phyloP scores from a whole-genome alignment of 2,329 filamentous ascomycete species.

The Botrytis medusae region DNA sequence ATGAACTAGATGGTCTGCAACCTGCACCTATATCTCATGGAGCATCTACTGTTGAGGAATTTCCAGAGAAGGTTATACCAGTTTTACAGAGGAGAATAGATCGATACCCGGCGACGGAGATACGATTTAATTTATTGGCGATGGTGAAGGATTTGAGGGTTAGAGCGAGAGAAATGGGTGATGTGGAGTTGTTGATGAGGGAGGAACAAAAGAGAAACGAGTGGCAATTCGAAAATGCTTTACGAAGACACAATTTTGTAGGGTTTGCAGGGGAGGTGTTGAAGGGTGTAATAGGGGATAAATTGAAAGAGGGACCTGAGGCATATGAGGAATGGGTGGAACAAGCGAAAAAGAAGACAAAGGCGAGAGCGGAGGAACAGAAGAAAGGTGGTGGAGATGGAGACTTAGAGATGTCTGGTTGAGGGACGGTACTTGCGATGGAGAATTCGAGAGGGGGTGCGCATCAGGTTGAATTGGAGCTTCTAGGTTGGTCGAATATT shows the following conservation, averaged over 20 bases:
- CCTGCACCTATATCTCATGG: conserved; percentile 91
- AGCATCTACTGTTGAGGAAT: conserved; percentile 64
- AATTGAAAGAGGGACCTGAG: conserved; percentile 64
- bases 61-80: conserved; percentile 79
- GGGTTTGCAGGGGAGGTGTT: conserved; percentile 89
- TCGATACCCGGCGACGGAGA: conserved; percentile 83
- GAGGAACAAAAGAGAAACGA: conserved; percentile 81
- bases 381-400: conserved; percentile 33
- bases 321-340: conserved; percentile 73
- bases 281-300: conserved; percentile 77
- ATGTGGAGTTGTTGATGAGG: conserved; percentile 71
- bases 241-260: conserved; percentile 92
- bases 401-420: conserved; percentile 39
- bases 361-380: conserved; percentile 40
- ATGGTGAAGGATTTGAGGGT: conserved; percentile 83
- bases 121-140: conserved; percentile 92
- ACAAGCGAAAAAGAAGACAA: conserved; percentile 61
- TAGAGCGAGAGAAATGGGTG: conserved; percentile 76
- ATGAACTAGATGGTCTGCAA: conserved; percentile 94
- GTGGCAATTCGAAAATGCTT: conserved; percentile 94
- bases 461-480: background rate
- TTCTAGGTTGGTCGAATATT: background rate
- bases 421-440: conserved; percentile 4
- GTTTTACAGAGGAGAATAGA: conserved; percentile 82
- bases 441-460: background rate